A percentile compares a stretch with the other conserved stretches of the same genome.
Conservation (phyloP, 371 early-diverging fungal species). For the Actinomucor elegans region DNA sequence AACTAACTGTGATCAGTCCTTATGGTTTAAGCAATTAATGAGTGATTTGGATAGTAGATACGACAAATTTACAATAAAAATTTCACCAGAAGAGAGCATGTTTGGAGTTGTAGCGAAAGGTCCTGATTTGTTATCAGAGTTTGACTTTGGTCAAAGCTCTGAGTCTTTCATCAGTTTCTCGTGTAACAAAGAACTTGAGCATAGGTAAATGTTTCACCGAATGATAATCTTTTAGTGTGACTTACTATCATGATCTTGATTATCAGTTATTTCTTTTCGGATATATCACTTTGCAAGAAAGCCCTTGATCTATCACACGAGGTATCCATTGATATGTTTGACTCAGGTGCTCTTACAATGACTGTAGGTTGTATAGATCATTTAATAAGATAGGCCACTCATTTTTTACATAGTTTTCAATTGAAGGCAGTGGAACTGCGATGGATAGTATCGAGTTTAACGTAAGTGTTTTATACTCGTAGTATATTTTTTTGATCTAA, state of each 20-base stretch:
- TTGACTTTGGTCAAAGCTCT: slow-evolving; percentile 33
- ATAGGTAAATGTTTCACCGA: slow-evolving; percentile 31
- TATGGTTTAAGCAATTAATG: slow-evolving; percentile 33
- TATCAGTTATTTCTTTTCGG: slow-evolving; percentile 33
- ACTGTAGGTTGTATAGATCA: slow-evolving; percentile 32
- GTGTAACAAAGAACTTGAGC: slow-evolving; percentile 19
- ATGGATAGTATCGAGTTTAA: slow-evolving; percentile 25
- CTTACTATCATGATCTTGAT: neutral
- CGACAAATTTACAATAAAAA: slow-evolving; percentile 24
- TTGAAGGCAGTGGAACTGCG: slow-evolving; percentile 12
- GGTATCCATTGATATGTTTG: slow-evolving; percentile 33
- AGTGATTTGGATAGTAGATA: slow-evolving; percentile 32
- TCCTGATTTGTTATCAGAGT: slow-evolving; percentile 10
- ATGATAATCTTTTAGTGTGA: slow-evolving; percentile 21
- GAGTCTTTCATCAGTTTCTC: slow-evolving; percentile 35
- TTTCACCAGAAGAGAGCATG: slow-evolving; percentile 33
- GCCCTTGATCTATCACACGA: slow-evolving; percentile 36
- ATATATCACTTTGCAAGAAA: slow-evolving; percentile 32
- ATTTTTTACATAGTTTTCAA: slow-evolving; percentile 18
- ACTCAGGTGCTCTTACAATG: slow-evolving; percentile 30
- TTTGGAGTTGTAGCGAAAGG: slow-evolving; percentile 31
- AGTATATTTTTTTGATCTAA: neutral
- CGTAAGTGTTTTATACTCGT: slow-evolving; percentile 21
- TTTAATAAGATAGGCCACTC: no score
- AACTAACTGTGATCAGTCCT: slow-evolving; percentile 14